Evolutionary conservation across 352 stramenopile species (phyloP), one percentile per base, ranked within the genome.

Genomic region (Peronosclerospora sorghi): DNA sequence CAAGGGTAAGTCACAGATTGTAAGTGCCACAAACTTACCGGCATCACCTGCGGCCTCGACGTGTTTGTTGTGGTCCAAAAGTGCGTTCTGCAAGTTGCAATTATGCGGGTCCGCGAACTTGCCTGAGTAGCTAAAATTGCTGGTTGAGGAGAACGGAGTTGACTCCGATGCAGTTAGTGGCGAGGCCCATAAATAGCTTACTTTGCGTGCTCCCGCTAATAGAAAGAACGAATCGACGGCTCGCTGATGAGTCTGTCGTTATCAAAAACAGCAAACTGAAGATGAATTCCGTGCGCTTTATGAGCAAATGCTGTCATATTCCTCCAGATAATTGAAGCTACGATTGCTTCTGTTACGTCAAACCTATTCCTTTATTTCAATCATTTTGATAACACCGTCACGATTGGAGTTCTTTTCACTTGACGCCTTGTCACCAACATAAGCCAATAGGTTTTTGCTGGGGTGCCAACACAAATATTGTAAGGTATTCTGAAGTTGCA

Each of bases 131-230:
- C 59, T 43, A 36, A 59, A 82, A 32, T 83, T 65, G 51, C 76
- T 82, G 18, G 54, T 54, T 0, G 51, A 60, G 2, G 68, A 82
- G 8, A 75, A 78, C 18, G 78, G 48, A 87, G 59, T 94, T 68
- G 47, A 95, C 79, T 17, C 84, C 84, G 38, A 94, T 94, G 54
- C 80, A 94, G 46, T 94, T 93, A 32, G 84, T 62, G 5, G 80
- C 81, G 13, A 95, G 59, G 2, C 56, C 72, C 39, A 82, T 73
- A 46, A 88, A 89, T 18, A 81, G 35, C 34, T 58, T 26, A 26
- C 6, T 26, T 26, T 26, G 21, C 21, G 21, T 26, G 21, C 21
- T 26, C 34, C 23, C 19, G 10, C 34, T 29, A 29, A 13, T 26
- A 26, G 21, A 26, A 26, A 26, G 21, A 3, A 26, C 21, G 21